Evolutionary conservation across 1,284 basidiomycete species (phyloP), one percentile per base, ranked within the genome.

Genomic region (Malassezia arunalokei): DNA sequence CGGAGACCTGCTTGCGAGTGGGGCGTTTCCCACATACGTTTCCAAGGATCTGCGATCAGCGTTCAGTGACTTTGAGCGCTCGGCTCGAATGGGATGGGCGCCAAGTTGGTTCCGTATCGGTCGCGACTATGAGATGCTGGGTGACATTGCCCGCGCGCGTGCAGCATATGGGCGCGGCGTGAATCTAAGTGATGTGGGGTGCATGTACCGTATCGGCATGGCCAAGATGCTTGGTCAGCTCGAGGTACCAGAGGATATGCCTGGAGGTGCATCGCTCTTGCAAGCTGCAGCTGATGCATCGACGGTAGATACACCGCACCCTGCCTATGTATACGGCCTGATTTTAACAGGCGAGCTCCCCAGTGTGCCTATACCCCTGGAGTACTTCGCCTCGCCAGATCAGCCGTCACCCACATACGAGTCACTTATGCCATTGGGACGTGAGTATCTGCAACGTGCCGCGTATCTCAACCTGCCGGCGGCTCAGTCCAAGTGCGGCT

Each of bases 211-310:
- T 6, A 57, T 71, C 49, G 89, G 87, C 1, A 92, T 94, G 83
- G 88, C 87, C 0, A 78, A 88, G 67, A 76, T 95, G 9, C 80
- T 91, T 57, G 88, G 87, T 24, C 89, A 95, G 70, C 82, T 95
- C 28, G 80, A 80, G 6, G 75, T 87, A 2, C 74, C 79, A 0
- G 65, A 78, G 8, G 79, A 81, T 49, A 77, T 79, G 0, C 71
- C 78, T 4, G 71, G 75, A 5, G 90, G 86, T 0, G 68, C 94
- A 0, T 79, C 83, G 0, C 77, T 89, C 47, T 80, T 95, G 8
- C 79, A 81, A 39, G 80, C 81, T 42, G 86, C 90, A 0, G 87
- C 90, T 0, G 81, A 82, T 9, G 77, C 83, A 15, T 80, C 86
- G 0, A 82, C 82, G n/a, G 76, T 86, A 17, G 78, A 85, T 20